Conservation (phyloP, 2,329 filamentous ascomycete species). For the Botrytis porri region DNA sequence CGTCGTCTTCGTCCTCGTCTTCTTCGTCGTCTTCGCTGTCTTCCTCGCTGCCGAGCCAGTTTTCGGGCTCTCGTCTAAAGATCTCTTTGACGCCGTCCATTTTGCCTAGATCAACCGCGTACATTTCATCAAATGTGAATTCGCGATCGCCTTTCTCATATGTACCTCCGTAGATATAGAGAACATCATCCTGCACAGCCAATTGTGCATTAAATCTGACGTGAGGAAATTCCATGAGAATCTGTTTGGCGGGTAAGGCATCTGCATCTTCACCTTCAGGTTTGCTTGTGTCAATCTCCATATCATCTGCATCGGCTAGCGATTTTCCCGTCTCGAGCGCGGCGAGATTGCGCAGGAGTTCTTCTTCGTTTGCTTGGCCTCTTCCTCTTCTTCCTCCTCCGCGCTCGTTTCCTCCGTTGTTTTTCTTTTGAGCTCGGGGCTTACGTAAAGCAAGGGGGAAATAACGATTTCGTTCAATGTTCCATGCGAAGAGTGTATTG, state of each 20-base stretch:
- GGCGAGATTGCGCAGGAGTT: constrained; percentile 81
- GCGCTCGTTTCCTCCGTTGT: constrained; percentile 54
- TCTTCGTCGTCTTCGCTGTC: constrained; percentile 59
- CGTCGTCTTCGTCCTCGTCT: constrained; percentile 48
- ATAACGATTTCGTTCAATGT: constrained; percentile 91
- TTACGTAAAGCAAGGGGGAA: constrained; percentile 79
- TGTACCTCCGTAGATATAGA: constrained; percentile 94
- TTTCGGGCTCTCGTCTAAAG: constrained; percentile 78
- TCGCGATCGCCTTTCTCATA: constrained; percentile 94
- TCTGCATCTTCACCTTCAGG: constrained; percentile 51
- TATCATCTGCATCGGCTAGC: constrained; percentile 51
- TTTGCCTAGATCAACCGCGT: constrained; percentile 90
- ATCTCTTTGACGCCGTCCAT: constrained; percentile 91
- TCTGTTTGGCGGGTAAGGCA: constrained; percentile 51
- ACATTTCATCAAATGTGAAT: constrained; percentile 93
- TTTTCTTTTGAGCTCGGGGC: constrained; percentile 65
- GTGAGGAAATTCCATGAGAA: constrained; percentile 82
- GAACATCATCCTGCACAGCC: constrained; percentile 83
- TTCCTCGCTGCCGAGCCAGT: constrained; percentile 73
- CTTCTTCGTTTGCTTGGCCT: constrained; percentile 86
- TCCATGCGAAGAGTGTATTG: constrained; percentile 88
- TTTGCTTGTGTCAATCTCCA: constrained; percentile 49
- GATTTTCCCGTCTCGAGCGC: constrained; percentile 75
- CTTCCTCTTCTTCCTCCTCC: constrained; percentile 61
- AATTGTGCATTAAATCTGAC: constrained; percentile 87